Base-by-base conservation (phyloP, 768 basidiomycete species). In the Rhizopogon rudus region DNA sequence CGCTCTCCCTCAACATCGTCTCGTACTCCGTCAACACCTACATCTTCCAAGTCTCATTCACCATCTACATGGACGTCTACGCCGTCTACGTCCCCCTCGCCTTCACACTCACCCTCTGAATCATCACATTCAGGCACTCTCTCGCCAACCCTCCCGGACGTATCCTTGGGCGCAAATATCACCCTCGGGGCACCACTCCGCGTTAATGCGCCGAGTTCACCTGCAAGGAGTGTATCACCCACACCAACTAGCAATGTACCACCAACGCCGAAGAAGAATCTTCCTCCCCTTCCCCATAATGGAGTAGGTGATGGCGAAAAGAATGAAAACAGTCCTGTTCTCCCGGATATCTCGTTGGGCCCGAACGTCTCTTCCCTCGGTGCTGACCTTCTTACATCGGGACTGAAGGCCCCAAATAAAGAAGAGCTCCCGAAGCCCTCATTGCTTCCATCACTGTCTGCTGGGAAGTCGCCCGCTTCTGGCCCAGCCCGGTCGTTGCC, bases 101-200 rank as follows among this genome's bases (percentile, higher is more conserved):
- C 55, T 45, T 44, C 53, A 6, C 43, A 20, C 16, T 55, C 57
- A 22, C 57, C 57, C 20, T 54, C 46, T 12, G 49, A 37, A 31
- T 29, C 14, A 12, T 6, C 12, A 33, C 10, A 9, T 45, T 45
- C 44, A 16, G 52, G 37, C 3, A 60, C 10, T 14, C 31, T 46
- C 16, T 5, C 16, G 22, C 41, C 35, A 14, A 52, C 28, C 56
- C 44, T 59, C 20, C 48, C 53, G 4, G 62, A 63, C 44, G 22
- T 61, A 5, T 61, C 67, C 5, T 60, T 59, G 40, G 69, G 59
- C 29, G 53, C 51, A 39, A 49, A 67, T 8, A 58, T 62, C 40
- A 57, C 65, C 6, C 60, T 60, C 39, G 64, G 57, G 10, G 42
- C 59, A 5, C 52, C 53, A 4, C 44, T 53, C 4, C 52, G 52